Evolutionary conservation across 129 eudicot species (phyloP).

Genomic region (Scalesia atractyloides): DNA sequence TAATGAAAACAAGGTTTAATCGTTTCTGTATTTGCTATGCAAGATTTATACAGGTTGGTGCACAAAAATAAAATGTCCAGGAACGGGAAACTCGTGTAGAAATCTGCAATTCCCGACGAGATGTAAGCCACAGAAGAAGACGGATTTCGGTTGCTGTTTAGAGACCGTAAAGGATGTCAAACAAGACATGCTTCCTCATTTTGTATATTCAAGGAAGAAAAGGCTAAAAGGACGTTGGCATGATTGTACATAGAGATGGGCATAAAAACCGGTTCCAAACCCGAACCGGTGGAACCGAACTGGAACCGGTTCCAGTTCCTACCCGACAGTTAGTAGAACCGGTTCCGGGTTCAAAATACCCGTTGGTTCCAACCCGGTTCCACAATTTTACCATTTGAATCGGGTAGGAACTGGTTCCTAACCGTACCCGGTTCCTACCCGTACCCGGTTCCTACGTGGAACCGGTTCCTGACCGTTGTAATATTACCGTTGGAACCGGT

Average conservation of each 20-base stretch:
- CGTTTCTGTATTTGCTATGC: background rate
- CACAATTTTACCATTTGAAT: too few species aligned
- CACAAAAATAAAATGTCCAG: conserved; percentile 1
- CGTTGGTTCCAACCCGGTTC: too few species aligned
- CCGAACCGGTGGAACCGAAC: too few species aligned
- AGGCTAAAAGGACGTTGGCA: background rate
- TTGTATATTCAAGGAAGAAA: conserved; percentile 21
- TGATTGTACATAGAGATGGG: background rate
- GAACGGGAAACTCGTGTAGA: background rate
- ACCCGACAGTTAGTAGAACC: too few species aligned
- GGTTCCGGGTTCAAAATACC: too few species aligned
- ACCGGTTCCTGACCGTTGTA: too few species aligned
- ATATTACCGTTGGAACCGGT: too few species aligned
- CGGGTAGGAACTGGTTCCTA: too few species aligned
- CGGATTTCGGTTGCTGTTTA: background rate
- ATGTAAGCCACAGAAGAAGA: conserved; percentile 21
- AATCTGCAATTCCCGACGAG: background rate
- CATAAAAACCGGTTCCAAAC: too few species aligned
- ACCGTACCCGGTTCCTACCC: too few species aligned
- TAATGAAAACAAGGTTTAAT: background rate
- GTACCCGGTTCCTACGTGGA: too few species aligned
- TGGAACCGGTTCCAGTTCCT: too few species aligned
- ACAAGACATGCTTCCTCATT: conserved; percentile 4
- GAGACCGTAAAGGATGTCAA: conserved; percentile 7
- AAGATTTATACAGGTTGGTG: conserved; percentile 9